These are phyloP conservation scores for Seiridium cupressi DNA, from an alignment of 2,329 filamentous ascomycete species.

Conservation along the genomic window DNA sequence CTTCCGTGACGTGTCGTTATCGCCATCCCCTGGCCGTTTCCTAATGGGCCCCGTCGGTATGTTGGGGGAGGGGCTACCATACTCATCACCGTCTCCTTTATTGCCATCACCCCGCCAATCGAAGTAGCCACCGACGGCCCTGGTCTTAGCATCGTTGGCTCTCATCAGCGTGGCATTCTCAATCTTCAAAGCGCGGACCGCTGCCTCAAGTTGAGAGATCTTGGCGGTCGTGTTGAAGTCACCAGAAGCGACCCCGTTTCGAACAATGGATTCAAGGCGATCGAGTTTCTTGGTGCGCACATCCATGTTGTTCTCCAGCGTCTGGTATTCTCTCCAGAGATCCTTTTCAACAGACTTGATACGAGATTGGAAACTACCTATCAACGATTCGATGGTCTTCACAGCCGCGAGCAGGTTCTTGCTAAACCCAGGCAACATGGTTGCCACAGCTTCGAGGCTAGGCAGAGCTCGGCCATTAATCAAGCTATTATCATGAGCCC, in stretches of 20 bases:
- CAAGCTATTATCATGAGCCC: constrained; percentile 84
- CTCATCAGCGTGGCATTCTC: constrained; percentile 69
- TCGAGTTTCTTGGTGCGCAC: constrained; percentile 82
- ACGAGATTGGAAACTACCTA: constrained; percentile 74
- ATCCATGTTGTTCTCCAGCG: constrained; percentile 78
- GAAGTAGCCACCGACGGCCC: constrained; percentile 25
- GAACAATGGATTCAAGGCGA: constrained; percentile 75
- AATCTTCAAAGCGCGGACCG: constrained; percentile 62
- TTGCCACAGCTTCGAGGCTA: constrained; percentile 80
- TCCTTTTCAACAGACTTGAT: constrained; percentile 87
- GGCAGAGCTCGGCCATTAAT: constrained; percentile 83
- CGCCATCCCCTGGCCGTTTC: not conserved
- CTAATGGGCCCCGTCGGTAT: constrained; percentile 50
- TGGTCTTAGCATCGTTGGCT: constrained; percentile 56
- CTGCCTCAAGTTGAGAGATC: constrained; percentile 56
- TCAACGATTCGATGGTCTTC: constrained; percentile 79
- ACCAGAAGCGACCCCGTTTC: constrained; percentile 58
- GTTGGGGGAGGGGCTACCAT: constrained; percentile 51
- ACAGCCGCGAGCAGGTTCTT: constrained; percentile 85
- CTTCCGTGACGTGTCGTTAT: constrained; percentile 10
- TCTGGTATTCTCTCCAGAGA: constrained; percentile 87
- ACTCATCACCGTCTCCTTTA: constrained; percentile 30
- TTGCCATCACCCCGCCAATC: constrained; percentile 38
- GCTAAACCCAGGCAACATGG: constrained; percentile 82
- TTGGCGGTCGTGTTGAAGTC: constrained; percentile 41